phyloP scores from a whole-genome alignment of 768 basidiomycete species.

The Tremella yokohamensis region DNA sequence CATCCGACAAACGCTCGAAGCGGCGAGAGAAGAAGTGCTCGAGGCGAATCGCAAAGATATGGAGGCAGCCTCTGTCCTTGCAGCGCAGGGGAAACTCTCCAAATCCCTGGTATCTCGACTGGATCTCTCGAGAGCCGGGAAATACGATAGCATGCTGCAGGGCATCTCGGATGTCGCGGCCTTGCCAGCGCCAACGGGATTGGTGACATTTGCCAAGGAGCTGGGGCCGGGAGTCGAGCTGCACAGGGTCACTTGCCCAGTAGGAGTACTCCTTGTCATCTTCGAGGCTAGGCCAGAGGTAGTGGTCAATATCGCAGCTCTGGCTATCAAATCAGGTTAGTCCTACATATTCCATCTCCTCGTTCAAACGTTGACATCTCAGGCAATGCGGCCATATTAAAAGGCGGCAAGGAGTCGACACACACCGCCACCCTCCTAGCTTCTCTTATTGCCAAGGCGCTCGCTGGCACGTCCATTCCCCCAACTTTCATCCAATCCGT shows the following conservation, averaged over 20 bases:
- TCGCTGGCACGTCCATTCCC: slow-evolving; percentile 70
- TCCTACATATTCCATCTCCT: slow-evolving; percentile 53
- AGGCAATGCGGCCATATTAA: slow-evolving; percentile 96
- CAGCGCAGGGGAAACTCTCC: slow-evolving; percentile 79
- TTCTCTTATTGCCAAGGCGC: slow-evolving; percentile 70
- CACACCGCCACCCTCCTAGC: slow-evolving; percentile 73
- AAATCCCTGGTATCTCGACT: slow-evolving; percentile 77
- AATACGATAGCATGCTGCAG: slow-evolving; percentile 91
- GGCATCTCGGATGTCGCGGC: slow-evolving; percentile 81
- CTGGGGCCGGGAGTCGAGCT: slow-evolving; percentile 83
- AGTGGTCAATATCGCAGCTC: slow-evolving; percentile 90
- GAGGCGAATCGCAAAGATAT: slow-evolving; percentile 78
- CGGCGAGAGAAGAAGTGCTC: slow-evolving; percentile 66
- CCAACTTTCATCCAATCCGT: slow-evolving; percentile 82
- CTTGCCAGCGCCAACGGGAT: slow-evolving; percentile 81
- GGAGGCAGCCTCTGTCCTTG: slow-evolving; percentile 70
- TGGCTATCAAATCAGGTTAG: slow-evolving; percentile 94
- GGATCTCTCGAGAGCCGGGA: slow-evolving; percentile 68
- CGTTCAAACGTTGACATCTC: slow-evolving; percentile 8
- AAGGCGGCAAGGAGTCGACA: slow-evolving; percentile 93
- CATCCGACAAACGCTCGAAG: slow-evolving; percentile 66
- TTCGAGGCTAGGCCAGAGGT: slow-evolving; percentile 98
- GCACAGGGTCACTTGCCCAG: slow-evolving; percentile 90
- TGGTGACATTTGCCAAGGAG: slow-evolving; percentile 81
- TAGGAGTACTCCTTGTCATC: slow-evolving; percentile 91